Evolutionary conservation across 345 rosid genomes (phyloP).

Genomic region (Mallotus nudiflorus): DNA sequence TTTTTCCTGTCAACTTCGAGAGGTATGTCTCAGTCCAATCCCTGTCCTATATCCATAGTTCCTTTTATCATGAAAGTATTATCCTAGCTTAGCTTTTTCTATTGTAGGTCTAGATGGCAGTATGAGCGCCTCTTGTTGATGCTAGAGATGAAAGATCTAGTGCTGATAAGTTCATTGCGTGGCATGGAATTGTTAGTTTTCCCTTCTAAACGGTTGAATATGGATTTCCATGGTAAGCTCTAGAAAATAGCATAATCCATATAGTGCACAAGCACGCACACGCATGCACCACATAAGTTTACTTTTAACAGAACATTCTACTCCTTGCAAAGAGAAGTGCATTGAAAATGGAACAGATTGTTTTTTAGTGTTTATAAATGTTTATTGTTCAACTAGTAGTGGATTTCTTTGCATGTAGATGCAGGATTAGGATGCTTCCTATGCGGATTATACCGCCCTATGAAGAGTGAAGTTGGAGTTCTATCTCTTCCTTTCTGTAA

Average conservation of each 20-base stretch:
- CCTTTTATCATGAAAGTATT: not conserved
- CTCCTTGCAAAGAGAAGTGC: too few species aligned
- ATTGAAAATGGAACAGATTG: too few species aligned
- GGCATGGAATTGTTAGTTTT: slow-evolving; percentile 19
- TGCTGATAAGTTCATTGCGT: slow-evolving; percentile 4
- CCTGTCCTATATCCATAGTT: not conserved
- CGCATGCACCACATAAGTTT: too few species aligned
- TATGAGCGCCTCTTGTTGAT: not conserved
- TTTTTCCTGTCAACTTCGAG: slow-evolving; percentile 16
- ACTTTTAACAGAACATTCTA: too few species aligned
- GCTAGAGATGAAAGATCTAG: slow-evolving; percentile 10
- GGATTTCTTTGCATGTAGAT: too few species aligned
- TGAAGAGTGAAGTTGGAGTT: too few species aligned
- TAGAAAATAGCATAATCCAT: not conserved
- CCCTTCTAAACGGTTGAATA: slow-evolving; percentile 6
- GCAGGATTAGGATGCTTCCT: not conserved
- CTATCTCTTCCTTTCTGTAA: too few species aligned
- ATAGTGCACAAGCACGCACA: not conserved
- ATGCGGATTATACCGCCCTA: not conserved
- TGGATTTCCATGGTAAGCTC: slow-evolving; percentile 5
- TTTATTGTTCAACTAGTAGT: too few species aligned
- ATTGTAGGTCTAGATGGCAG: slow-evolving; percentile 17
- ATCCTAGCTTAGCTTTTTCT: not conserved
- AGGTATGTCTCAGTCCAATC: slow-evolving; percentile 6
- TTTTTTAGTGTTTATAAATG: too few species aligned